A percentile compares a stretch with the other conserved stretches of the same genome.
Evolutionary conservation across 129 eudicot species (phyloP).

Genomic region (Chrysanthemum seticuspe): DNA sequence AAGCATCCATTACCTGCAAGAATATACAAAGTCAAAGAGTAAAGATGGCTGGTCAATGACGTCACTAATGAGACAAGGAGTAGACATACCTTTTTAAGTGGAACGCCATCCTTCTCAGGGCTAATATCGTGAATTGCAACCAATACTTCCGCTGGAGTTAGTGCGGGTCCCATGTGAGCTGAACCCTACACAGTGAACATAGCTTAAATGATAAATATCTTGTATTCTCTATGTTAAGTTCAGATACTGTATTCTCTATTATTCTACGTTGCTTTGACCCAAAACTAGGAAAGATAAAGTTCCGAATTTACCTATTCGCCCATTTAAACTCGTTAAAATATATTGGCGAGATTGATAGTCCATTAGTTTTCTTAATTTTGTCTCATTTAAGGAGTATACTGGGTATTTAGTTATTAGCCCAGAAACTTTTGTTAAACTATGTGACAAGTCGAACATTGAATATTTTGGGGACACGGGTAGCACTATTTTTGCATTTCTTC

Average conservation of each 20-base stretch:
- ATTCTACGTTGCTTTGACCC: too few relatives aligned
- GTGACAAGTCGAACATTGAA: background rate
- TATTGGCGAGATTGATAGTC: background rate
- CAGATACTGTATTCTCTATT: too few relatives aligned
- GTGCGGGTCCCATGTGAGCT: constrained; percentile 94
- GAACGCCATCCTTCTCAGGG: constrained; percentile 86
- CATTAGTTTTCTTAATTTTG: background rate
- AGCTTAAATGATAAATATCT: too few relatives aligned
- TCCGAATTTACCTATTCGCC: background rate
- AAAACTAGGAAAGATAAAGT: too few relatives aligned
- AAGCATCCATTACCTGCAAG: constrained; percentile 87
- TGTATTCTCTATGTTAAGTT: background rate
- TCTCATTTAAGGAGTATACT: background rate
- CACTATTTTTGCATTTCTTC: background rate
- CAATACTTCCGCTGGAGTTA: constrained; percentile 94
- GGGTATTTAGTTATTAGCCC: background rate
- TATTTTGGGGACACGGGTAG: background rate
- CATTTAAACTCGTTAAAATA: background rate
- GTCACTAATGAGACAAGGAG: constrained; percentile 2
- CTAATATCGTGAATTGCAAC: constrained; percentile 90
- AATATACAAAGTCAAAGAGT: background rate
- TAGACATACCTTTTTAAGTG: constrained; percentile 74
- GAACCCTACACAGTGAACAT: constrained; percentile 64
- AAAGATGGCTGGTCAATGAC: constrained; percentile 6
- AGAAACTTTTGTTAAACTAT: background rate